Base-by-base conservation (phyloP, 805 yeast genomes). In the Blastobotrys mokoenaii region DNA sequence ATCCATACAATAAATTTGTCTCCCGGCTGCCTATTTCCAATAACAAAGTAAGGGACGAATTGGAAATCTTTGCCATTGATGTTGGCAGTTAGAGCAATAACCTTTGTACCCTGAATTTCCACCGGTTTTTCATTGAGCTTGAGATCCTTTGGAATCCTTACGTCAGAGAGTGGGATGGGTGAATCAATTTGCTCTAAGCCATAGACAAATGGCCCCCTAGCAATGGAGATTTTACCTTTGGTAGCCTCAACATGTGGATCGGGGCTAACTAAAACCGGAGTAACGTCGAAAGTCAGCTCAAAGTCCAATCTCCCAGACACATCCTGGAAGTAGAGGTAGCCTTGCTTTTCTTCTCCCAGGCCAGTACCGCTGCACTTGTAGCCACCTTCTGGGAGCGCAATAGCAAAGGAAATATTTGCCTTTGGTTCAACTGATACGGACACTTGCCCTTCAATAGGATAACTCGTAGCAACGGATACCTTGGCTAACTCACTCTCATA, bases 121-220 rank as follows among this genome's bases (percentile, higher is more conserved):
- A 40, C 36, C 3, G 6, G 6, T 11, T 10, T 4, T 17, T 40
- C 43, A 4, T 15, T 27, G 10, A 40, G 15, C 25, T 27, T 30
- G 10, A 3, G 5, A 17, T 25, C 12, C 10, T 14, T 16, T 4
- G 36, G n/a, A 9, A 40, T 10, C 14, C 3, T 27, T 6, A 40
- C 16, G 4, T 40, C 43, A 14, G 9, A 8, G 3, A 40, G 7
- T 9, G 34, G 36, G 27, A 27, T n/a, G 10, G 43, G 25, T 3
- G 12, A 27, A 4, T 5, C 15, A 8, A 4, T 14, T 11, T 40
- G 36, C 31, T 40, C 43, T 11, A 40, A 8, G 9, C 43, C 43
- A 15, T 29, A 40, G n/a, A 40, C 43, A 15, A 40, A 40, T 8
- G 43, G 43, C 3, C 43, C 43, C 5, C 43, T 4, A 6, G 25